Conservation (phyloP, 805 yeast genomes). For the Danielia oregonensis region DNA sequence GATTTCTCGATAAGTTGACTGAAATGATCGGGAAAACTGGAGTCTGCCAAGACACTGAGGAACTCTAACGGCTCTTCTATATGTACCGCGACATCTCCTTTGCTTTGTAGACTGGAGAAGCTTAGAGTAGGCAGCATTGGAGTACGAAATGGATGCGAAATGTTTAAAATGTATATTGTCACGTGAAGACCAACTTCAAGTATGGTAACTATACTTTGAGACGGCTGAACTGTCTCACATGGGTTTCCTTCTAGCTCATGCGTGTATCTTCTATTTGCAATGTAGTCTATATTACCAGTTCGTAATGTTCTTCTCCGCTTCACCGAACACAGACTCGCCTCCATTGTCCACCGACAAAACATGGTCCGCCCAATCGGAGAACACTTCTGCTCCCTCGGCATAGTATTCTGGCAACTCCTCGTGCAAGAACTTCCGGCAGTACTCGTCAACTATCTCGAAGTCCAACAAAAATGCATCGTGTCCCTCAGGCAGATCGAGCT, state of each 20-base stretch:
- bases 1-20: neutral
- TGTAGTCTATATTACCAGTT: conserved; percentile 71
- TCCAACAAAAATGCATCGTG: conserved; percentile 96
- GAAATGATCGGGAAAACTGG: neutral
- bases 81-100: too few species aligned
- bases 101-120: too few species aligned
- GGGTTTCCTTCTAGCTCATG: too few species aligned
- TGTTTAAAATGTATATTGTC: too few species aligned
- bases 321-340: conserved; percentile 78
- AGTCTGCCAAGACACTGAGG: neutral
- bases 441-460: conserved; percentile 72
- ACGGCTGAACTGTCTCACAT: too few species aligned
- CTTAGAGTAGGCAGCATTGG: too few species aligned
- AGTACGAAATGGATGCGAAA: too few species aligned
- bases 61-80: neutral
- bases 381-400: conserved; percentile 39
- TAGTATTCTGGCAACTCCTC: conserved; percentile 57
- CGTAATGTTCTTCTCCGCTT: conserved; percentile 84
- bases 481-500: conserved; percentile 89
- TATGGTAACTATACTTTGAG: too few species aligned
- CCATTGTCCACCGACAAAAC: conserved; percentile 39
- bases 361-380: conserved; percentile 38
- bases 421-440: conserved; percentile 64
- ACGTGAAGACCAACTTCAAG: too few species aligned
- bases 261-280: too few species aligned